Conservation (phyloP, 352 stramenopile species). For the Pelagophyceae sp. region DNA sequence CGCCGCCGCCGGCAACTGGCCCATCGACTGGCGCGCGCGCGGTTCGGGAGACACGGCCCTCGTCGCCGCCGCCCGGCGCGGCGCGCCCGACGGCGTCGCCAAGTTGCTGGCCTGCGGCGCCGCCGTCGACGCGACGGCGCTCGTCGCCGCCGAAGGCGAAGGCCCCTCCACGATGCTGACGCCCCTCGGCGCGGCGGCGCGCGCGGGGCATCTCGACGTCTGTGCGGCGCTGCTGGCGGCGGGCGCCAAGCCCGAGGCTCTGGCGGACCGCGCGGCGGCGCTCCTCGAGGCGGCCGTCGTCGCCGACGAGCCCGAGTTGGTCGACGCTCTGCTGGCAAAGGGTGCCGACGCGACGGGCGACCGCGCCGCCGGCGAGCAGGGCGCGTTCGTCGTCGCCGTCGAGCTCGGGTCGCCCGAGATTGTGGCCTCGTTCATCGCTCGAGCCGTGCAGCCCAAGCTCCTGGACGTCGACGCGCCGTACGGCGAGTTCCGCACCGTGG, state of each 20-base stretch:
- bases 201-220: constrained; percentile 1
- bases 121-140: constrained; percentile 11
- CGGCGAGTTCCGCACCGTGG: neutral
- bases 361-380: neutral
- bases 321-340: neutral
- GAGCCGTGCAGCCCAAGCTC: neutral
- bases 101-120: constrained; percentile 15
- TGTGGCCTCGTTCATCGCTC: neutral
- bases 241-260: neutral
- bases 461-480: neutral
- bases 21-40: neutral
- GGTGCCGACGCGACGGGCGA: neutral
- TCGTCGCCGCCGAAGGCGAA: neutral
- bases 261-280: neutral
- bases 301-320: neutral
- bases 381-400: neutral
- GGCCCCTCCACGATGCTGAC: neutral
- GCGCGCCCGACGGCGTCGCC: constrained; percentile 6
- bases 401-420: neutral
- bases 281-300: constrained; percentile 4
- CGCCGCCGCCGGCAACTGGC: neutral
- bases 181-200: neutral
- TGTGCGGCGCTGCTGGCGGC: neutral
- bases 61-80: constrained; percentile 18
- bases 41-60: constrained; percentile 23